Percentiles rank a stretch among this genome's conserved stretches.
phyloP scores from a whole-genome alignment of 371 early-diverging fungal species.

The Rhizomucor pusillus region DNA sequence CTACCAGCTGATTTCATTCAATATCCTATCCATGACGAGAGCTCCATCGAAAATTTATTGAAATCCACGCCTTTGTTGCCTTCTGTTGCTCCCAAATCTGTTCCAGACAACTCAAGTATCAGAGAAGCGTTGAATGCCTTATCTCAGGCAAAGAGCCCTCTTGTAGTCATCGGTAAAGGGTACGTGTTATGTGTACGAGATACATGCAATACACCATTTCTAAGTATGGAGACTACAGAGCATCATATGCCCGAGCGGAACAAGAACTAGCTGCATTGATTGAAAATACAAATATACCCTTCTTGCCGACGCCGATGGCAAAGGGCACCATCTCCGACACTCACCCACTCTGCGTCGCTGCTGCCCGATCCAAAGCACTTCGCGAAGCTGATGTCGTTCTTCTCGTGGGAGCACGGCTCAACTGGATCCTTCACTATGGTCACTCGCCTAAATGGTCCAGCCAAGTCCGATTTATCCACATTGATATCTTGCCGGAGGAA shows the following conservation, averaged over 20 bases:
- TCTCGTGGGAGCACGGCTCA: constrained; percentile 72
- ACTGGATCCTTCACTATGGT: constrained; percentile 85
- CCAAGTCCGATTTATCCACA: constrained; percentile 65
- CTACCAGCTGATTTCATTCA: constrained; percentile 75
- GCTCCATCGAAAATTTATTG: constrained; percentile 17
- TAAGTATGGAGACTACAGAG: constrained; percentile 21
- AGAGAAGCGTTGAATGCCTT: constrained; percentile 31
- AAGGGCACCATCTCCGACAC: constrained; percentile 72
- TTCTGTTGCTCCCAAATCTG: constrained; percentile 31
- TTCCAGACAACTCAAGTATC: constrained; percentile 44
- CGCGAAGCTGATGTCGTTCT: constrained; percentile 70
- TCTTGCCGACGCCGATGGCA: constrained; percentile 83
- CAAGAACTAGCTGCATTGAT: constrained; percentile 54
- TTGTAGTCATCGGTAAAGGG: constrained; percentile 81
- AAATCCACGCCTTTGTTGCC: constrained; percentile 15
- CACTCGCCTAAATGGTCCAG: constrained; percentile 54
- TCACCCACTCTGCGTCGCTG: constrained; percentile 63
- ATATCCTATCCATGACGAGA: constrained; percentile 30
- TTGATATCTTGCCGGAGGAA: constrained; percentile 72
- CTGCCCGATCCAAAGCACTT: constrained; percentile 72
- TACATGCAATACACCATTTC: background rate
- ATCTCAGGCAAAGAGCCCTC: constrained; percentile 54
- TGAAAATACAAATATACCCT: constrained; percentile 59
- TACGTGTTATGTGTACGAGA: constrained; percentile 12
- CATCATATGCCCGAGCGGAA: constrained; percentile 71